Conservation (phyloP, 352 stramenopile genomes). For the Phytophthora ohioensis region DNA sequence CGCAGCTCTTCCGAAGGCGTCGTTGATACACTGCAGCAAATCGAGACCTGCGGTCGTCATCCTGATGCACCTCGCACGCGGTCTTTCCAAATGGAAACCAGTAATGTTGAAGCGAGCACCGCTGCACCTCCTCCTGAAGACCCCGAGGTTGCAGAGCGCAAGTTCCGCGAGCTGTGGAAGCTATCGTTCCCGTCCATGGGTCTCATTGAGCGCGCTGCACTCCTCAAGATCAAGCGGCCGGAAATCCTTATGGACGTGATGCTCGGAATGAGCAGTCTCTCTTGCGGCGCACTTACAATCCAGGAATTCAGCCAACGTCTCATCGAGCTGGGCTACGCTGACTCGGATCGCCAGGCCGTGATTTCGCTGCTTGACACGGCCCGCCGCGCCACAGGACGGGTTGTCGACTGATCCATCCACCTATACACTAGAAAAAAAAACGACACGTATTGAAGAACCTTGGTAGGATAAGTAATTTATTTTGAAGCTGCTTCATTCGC, state of each 20-base stretch:
- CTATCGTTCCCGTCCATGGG: slow-evolving; percentile 81
- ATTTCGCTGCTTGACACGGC: slow-evolving; percentile 66
- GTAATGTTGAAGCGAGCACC: slow-evolving; percentile 32
- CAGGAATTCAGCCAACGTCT: slow-evolving; percentile 65
- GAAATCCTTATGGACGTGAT: slow-evolving; percentile 80
- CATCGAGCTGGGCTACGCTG: slow-evolving; percentile 68
- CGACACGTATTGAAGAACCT: slow-evolving; percentile 29
- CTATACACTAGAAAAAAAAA: slow-evolving; percentile 39
- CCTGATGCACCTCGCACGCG: slow-evolving; percentile 52
- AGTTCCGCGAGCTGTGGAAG: slow-evolving; percentile 81
- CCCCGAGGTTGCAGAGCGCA: slow-evolving; percentile 44
- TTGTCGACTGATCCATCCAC: slow-evolving; percentile 24
- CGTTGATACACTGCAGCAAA: slow-evolving; percentile 53
- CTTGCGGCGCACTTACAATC: slow-evolving; percentile 66
- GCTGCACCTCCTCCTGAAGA: slow-evolving; percentile 27
- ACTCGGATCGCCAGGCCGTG: slow-evolving; percentile 64
- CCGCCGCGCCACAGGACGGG: slow-evolving; percentile 32
- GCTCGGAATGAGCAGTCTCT: slow-evolving; percentile 83
- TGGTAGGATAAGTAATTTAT: slow-evolving; percentile 57
- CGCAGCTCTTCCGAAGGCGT: slow-evolving; percentile 68
- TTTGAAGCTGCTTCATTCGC: slow-evolving; percentile 39
- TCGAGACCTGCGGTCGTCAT: slow-evolving; percentile 27
- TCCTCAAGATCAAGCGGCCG: slow-evolving; percentile 72
- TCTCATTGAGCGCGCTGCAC: slow-evolving; percentile 63
- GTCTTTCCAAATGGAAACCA: slow-evolving; percentile 60